These are phyloP conservation scores for Saturnispora ahearnii DNA, from an alignment of 805 yeast genomes.

Conservation along the genomic window DNA sequence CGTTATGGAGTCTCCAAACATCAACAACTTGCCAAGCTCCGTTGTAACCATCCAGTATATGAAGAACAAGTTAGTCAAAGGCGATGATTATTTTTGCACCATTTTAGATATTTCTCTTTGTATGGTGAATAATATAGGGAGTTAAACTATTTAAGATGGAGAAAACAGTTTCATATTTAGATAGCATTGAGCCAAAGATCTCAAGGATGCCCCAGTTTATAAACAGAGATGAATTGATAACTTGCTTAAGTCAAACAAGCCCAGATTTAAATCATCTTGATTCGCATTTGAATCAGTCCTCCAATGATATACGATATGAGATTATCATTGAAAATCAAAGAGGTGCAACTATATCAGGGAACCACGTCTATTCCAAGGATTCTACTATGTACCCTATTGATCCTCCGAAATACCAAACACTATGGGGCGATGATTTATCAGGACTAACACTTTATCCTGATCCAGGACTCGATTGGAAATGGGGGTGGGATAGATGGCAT, in stretches of 20 bases:
- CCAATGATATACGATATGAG: slow-evolving; percentile 25
- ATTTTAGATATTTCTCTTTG: no score
- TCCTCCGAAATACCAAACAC: slow-evolving; percentile 40
- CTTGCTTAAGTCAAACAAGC: background rate
- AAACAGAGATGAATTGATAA: background rate
- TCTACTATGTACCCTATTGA: slow-evolving; percentile 41
- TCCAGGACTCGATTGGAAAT: slow-evolving; percentile 43
- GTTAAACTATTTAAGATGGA: background rate
- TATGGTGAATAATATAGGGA: background rate
- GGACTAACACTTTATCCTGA: slow-evolving; percentile 31
- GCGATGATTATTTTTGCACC: no score
- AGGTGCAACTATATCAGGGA: slow-evolving; percentile 44
- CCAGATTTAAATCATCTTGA: background rate
- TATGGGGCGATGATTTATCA: slow-evolving; percentile 32
- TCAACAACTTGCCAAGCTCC: slow-evolving; percentile 18
- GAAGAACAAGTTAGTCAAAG: no score
- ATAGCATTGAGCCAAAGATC: background rate
- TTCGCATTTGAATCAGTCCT: background rate
- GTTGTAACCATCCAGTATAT: slow-evolving; percentile 1
- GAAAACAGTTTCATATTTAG: background rate
- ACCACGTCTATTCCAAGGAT: slow-evolving; percentile 38
- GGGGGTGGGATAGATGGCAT: slow-evolving; percentile 52
- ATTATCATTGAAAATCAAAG: slow-evolving; percentile 46
- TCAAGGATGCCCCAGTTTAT: slow-evolving; percentile 5
- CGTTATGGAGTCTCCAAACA: slow-evolving; percentile 33